phyloP scores from a whole-genome alignment of 352 stramenopile species.

The Pythium oligandrum region DNA sequence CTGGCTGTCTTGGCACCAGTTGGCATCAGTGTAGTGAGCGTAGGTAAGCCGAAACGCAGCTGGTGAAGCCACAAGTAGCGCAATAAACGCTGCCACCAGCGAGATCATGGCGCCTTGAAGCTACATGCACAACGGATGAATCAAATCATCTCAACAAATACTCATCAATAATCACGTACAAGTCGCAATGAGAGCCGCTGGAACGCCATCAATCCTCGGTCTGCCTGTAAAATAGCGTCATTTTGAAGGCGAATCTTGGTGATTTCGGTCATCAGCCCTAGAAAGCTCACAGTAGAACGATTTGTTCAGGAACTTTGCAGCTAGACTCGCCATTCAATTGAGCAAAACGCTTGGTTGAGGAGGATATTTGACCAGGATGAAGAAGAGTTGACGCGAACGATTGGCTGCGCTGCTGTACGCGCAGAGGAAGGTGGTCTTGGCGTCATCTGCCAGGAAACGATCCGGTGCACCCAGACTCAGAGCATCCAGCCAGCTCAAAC shows the following conservation, averaged over 20 bases:
- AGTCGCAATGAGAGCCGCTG: conserved; percentile 18
- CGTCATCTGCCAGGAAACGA: conserved; percentile 7
- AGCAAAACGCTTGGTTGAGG: neutral
- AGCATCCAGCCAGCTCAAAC: conserved; percentile 64
- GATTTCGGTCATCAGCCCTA: conserved; percentile 45
- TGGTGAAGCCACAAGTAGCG: conserved; percentile 37
- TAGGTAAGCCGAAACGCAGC: conserved; percentile 36
- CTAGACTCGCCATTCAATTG: neutral
- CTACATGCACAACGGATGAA: conserved; percentile 13
- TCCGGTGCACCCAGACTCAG: conserved; percentile 35
- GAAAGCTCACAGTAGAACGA: conserved; percentile 37
- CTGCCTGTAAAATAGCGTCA: neutral
- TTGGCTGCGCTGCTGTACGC: conserved; percentile 49
- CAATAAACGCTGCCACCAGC: conserved; percentile 25
- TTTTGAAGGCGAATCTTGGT: conserved; percentile 20
- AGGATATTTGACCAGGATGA: conserved; percentile 81
- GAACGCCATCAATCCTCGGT: neutral
- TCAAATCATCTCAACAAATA: neutral
- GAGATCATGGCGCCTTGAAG: conserved; percentile 25
- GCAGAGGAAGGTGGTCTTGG: conserved; percentile 30
- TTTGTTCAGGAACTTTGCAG: conserved; percentile 4
- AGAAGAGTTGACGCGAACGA: conserved; percentile 51
- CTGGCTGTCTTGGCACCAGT: conserved; percentile 25
- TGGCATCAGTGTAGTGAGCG: conserved; percentile 25
- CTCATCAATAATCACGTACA: conserved; percentile 6